Base-by-base conservation (phyloP, 2,329 filamentous ascomycete genomes). In the Diplodia mutila region DNA sequence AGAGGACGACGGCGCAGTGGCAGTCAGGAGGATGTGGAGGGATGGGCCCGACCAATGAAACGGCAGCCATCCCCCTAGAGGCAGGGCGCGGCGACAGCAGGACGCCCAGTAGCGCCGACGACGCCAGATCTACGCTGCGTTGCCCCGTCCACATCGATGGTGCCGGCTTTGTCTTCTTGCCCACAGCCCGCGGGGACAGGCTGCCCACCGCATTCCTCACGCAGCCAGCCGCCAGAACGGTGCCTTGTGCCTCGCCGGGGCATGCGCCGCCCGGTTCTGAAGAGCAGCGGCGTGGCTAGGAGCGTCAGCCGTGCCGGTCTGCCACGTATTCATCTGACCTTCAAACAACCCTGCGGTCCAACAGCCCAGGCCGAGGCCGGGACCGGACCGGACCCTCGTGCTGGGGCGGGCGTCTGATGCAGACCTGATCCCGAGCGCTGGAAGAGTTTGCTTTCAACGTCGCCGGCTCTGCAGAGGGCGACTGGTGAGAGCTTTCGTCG, bases 1-100 rank as follows among this genome's bases (percentile, higher is more conserved):
- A 8, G 63, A 18, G 51, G n/a, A 42, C 64, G 42, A 29, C 53
- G 53, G 39, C 34, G 39, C 37, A 3, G 49, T 9, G 18, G 64
- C 27, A 42, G 42, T 42, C 46, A 54, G 46, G 55, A 61, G 34
- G 34, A 54, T 25, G 57, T 48, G 27, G 39, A 55, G 54, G 42
- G 54, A 61, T 61, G 65, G 46, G 55, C 52, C 61, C 54, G 46
- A 42, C 65, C 65, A 67, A 67, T 67, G 39, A 48, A 54, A 67
- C 65, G 27, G 46, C 65, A 61, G 12, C 32, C 32, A 18, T 52
- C 48, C 55, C 65, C 46, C 48, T 59, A 61, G 55, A 25, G 42
- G 55, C 37, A 59, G 39, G 37, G 53, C 42, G 65, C 54, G 32
- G 53, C 55, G 32, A 53, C 65, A 53, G 48, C 61, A 67, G 46